Base-by-base conservation (phyloP, 768 basidiomycete species). In the Leccinellum albellum region DNA sequence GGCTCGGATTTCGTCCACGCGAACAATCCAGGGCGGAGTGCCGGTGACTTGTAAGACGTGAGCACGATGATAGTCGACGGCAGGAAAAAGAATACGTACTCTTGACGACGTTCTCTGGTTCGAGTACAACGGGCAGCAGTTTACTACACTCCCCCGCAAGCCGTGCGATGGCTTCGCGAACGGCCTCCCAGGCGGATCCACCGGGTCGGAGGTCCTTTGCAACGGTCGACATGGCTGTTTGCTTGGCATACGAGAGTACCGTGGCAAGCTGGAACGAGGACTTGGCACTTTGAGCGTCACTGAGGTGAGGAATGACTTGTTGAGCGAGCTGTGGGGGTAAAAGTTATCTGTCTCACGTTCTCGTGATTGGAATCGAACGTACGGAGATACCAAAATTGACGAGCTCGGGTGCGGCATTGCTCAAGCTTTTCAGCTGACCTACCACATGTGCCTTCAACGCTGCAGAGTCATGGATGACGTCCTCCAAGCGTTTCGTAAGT, bases 341-440 rank as follows among this genome's bases (percentile, higher is more conserved):
- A 50, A 31, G 58, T 15, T 21, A 32, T 66, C 32, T 58, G 31
- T 24, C 5, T 35, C 15, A 6, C 7, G 8, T 21, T 20, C 46
- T 33, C 13, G 28, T 24, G 26, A 13, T 9, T 26, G 28, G 6
- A 51, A 48, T 31, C 14, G 44, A 9, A 69, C 86, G 53, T 58
- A 92, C 93, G 53, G 90, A 89, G 54, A 97, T 90, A 68, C 92
- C 92, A 68, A 96, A 91, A 73, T 95, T 92, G 61, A 94, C 87
- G 10, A 94, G 81, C 58, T 91, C 90, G 1, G 87, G 84, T 1
- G 92, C 85, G 28, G 81, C 76, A 55, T 88, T 85, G 64, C 82
- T 84, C n/a, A 93, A 70, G 3, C 78, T 77, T 59, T 88, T 84
- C 67, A 94, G 82, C 47, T 89, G 88, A 3, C 86, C 82, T 13